These are phyloP conservation scores for Psilocybe cubensis DNA, from an alignment of 768 basidiomycete species.

Conservation along the genomic window DNA sequence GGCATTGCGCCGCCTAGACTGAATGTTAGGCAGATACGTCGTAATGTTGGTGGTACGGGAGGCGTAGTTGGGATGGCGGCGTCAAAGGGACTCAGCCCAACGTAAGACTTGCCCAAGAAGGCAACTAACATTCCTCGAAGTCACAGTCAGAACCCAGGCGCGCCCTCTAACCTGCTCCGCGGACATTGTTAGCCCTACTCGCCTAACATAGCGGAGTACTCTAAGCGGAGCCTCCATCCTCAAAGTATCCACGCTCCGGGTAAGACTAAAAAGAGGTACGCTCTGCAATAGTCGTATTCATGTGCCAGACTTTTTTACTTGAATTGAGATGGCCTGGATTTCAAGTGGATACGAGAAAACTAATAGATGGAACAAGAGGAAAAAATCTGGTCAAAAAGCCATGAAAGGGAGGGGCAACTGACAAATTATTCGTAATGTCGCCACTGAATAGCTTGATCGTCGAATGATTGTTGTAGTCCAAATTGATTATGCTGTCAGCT, in stretches of 20 bases:
- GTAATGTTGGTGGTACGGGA: neutral
- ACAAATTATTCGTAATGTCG: too few species aligned
- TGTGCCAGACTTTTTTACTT: too few species aligned
- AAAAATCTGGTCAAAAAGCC: too few species aligned
- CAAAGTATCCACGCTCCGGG: neutral
- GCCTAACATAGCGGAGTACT: neutral
- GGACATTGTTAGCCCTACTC: neutral
- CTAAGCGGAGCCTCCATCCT: neutral
- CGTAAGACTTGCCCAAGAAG: neutral
- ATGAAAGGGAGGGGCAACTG: too few species aligned
- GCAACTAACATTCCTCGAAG: neutral
- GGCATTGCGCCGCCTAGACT: neutral
- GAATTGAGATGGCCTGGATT: too few species aligned
- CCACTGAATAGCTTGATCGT: too few species aligned
- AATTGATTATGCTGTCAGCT: neutral
- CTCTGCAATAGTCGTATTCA: too few species aligned
- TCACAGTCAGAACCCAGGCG: neutral
- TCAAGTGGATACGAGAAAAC: too few species aligned
- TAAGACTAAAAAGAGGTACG: neutral
- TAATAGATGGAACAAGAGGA: too few species aligned
- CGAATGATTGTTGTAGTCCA: neutral
- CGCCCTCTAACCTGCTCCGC: neutral
- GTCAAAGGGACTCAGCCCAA: neutral
- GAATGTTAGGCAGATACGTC: neutral
- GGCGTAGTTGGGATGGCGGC: neutral